Percentiles rank a stretch among this genome's conserved stretches.
These are phyloP conservation scores for Starmera quercuum DNA, from an alignment of 805 yeast genomes.

Conservation along the genomic window DNA sequence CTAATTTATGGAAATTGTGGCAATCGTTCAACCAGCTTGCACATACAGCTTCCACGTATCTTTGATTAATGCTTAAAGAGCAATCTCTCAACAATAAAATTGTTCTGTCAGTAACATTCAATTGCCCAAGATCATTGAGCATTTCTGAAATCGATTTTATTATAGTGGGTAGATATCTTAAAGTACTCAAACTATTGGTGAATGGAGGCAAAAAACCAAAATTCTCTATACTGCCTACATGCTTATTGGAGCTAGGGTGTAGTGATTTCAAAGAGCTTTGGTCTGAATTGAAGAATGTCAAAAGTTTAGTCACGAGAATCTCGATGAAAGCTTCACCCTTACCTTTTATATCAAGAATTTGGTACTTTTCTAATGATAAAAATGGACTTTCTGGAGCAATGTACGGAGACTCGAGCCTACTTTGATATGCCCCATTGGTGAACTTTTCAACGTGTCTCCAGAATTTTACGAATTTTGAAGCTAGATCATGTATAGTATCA, in stretches of 20 bases:
- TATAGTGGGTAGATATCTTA: slow-evolving; percentile 42
- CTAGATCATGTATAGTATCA: slow-evolving; percentile 31
- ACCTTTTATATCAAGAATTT: slow-evolving; percentile 30
- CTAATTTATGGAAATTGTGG: slow-evolving; percentile 28
- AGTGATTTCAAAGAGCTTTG: slow-evolving; percentile 13
- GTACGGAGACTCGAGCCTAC: slow-evolving; percentile 22
- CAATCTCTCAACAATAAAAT: slow-evolving; percentile 29
- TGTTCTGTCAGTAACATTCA: slow-evolving; percentile 31
- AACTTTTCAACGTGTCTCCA: slow-evolving; percentile 52
- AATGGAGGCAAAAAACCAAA: slow-evolving; percentile 59
- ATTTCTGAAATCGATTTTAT: slow-evolving; percentile 34
- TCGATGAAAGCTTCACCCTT: slow-evolving; percentile 33
- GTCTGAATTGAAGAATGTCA: slow-evolving; percentile 26
- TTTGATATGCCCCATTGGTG: slow-evolving; percentile 38
- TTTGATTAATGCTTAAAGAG: slow-evolving; percentile 30
- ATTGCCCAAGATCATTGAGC: slow-evolving; percentile 35
- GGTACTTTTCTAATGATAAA: slow-evolving; percentile 33
- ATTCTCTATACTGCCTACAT: slow-evolving; percentile 22
- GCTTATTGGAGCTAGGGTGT: slow-evolving; percentile 8
- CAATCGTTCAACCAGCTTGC: slow-evolving; percentile 46
- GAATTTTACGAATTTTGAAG: slow-evolving; percentile 37
- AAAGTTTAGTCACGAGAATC: slow-evolving; percentile 22
- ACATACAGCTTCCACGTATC: slow-evolving; percentile 39
- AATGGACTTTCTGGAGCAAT: slow-evolving; percentile 28
- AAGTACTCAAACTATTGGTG: slow-evolving; percentile 54